Evolutionary conservation across 352 stramenopile genomes (phyloP), one percentile per base, ranked within the genome.

Genomic region (Phytophthora capsici): DNA sequence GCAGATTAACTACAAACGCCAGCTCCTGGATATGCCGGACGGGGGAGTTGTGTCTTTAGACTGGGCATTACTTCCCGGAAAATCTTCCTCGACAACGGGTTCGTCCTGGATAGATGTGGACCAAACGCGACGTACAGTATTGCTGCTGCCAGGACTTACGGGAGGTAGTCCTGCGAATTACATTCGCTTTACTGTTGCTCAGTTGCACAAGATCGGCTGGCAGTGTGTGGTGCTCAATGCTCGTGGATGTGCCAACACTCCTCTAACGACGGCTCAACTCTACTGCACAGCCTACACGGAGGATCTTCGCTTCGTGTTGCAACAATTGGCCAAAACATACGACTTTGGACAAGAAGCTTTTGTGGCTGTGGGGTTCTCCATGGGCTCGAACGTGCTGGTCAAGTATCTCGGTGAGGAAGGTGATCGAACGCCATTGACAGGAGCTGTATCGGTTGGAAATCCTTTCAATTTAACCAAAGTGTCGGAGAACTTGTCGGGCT

Each of bases 351-450:
- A 41, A 5, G 62, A 84, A 60, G 58, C 75, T 3, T 79, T 88
- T 55, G 55, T 93, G 17, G 80, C 51, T 19, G 69, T 89, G 5
- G 84, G 84, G 2, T 93, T 88, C 50, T 93, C 78, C 10, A 84
- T 90, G 69, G 84, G 84, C 9, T 84, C 80, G 6, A 93, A 93
- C 51, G 75, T 90, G 37, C 67, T 93, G 54, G 78, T 88, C 32
- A 93, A 93, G 62, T 93, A 88, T 65, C 45, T 93, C 3, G 82
- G 84, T 2, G 84, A 93, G 61, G 70, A 90, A 50, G 41, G 62
- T 2, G 72, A 82, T 2, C n/a, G 62, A 13, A 58, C 69, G 0
- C 57, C 57, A 5, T 51, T 91, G 6, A 81, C 73, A 0, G 84
- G 74, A 7, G 82, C 65, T 41, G 66, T 93, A 19, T 88, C 82